Percentiles rank a stretch among this genome's conserved stretches.
phyloP scores from a whole-genome alignment of 441 rosid genomes.

The Hura crepitans region DNA sequence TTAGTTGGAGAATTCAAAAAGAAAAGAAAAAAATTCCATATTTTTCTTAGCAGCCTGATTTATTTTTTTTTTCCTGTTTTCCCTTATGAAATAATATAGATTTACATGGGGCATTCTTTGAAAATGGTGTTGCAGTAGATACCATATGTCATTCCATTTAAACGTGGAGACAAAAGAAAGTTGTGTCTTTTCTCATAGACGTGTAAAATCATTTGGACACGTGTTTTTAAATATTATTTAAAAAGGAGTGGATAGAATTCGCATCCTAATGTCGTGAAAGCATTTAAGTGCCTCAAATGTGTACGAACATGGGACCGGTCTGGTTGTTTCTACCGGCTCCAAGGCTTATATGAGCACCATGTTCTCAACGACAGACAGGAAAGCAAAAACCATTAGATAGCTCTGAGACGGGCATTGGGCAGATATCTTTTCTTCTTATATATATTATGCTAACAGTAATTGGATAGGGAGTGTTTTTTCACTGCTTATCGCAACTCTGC shows the following conservation, averaged over 20 bases:
- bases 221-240: too few species aligned
- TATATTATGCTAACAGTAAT: slow-evolving; percentile 58
- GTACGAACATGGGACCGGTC: slow-evolving; percentile 64
- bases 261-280: too few species aligned
- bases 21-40: too few species aligned
- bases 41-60: background rate
- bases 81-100: background rate
- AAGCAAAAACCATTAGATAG: slow-evolving; percentile 55
- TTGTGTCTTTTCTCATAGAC: background rate
- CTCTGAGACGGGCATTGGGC: slow-evolving; percentile 48
- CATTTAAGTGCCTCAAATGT: too few species aligned
- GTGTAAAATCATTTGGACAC: too few species aligned
- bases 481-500: slow-evolving; percentile 49
- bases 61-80: too few species aligned
- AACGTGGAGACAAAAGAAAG: background rate
- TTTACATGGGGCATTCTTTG: background rate
- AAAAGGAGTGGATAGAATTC: too few species aligned
- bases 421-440: slow-evolving; percentile 52
- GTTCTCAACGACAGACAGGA: slow-evolving; percentile 48
- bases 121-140: slow-evolving; percentile 3
- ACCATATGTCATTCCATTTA: slow-evolving; percentile 1
- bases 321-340: slow-evolving; percentile 66
- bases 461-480: slow-evolving; percentile 53
- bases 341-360: slow-evolving; percentile 65
- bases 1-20: too few species aligned